These are phyloP conservation scores for Psilocybe cubensis DNA, from an alignment of 768 basidiomycete species.

Conservation along the genomic window DNA sequence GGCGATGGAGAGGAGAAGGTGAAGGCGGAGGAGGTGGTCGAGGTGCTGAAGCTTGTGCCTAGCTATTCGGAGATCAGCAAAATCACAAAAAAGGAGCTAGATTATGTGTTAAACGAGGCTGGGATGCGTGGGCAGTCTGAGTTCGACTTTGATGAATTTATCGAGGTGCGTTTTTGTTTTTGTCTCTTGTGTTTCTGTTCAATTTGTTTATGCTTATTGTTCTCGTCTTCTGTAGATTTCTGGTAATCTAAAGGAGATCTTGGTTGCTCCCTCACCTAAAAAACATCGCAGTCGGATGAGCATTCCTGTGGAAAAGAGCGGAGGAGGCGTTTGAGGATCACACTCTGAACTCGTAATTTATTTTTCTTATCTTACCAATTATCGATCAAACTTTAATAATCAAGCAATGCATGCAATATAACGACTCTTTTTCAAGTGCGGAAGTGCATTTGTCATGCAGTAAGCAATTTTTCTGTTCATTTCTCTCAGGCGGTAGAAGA, in stretches of 20 bases:
- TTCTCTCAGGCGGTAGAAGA: too few relatives aligned
- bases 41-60: conserved; percentile 47
- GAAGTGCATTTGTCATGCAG: too few relatives aligned
- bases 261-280: conserved; percentile 40
- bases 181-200: background rate
- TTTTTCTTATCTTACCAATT: background rate
- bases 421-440: too few relatives aligned
- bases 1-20: conserved; percentile 38
- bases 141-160: conserved; percentile 83
- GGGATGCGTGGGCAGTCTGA: conserved; percentile 61
- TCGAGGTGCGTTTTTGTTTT: conserved; percentile 63
- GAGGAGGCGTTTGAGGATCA: conserved; percentile 49
- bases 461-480: too few relatives aligned
- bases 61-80: conserved; percentile 64
- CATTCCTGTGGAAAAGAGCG: conserved; percentile 60
- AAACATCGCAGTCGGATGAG: conserved; percentile 35
- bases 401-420: too few relatives aligned
- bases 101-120: conserved; percentile 77
- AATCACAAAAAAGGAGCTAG: conserved; percentile 63
- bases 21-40: conserved; percentile 40
- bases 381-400: too few relatives aligned
- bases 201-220: background rate
- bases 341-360: background rate
- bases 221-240: conserved; percentile 62
- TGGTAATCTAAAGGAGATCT: conserved; percentile 72